These are phyloP conservation scores for Jackrogersella multiformis DNA, from an alignment of 495 filamentous ascomycete genomes.

Conservation along the genomic window DNA sequence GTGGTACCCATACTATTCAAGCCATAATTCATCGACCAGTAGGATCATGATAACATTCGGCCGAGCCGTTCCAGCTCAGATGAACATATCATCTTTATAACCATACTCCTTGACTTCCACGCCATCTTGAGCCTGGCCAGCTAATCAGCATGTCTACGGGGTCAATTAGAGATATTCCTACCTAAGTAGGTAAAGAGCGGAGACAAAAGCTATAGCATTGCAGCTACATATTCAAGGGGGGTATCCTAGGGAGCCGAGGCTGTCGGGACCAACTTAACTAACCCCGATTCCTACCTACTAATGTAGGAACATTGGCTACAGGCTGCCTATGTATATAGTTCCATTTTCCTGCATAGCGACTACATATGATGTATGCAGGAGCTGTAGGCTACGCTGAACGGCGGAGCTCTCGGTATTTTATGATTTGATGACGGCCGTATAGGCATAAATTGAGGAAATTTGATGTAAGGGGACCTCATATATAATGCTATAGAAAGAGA, in stretches of 20 bases:
- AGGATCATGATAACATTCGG: too few species aligned
- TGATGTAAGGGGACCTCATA: background rate
- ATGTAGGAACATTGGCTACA: background rate
- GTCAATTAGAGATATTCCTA: background rate
- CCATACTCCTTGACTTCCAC: too few species aligned
- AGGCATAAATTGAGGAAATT: background rate
- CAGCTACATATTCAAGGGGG: background rate
- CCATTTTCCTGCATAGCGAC: background rate
- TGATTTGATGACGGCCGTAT: background rate
- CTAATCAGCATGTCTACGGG: constrained; percentile 2
- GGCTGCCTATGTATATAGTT: background rate
- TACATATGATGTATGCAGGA: background rate
- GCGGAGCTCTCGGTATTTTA: background rate
- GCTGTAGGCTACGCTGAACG: background rate
- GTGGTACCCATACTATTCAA: background rate
- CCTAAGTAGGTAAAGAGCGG: constrained; percentile 20
- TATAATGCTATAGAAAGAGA: background rate
- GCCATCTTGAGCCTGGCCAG: background rate
- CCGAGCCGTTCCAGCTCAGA: too few species aligned
- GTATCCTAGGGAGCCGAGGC: background rate
- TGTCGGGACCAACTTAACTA: background rate
- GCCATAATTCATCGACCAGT: too few species aligned
- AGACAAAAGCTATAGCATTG: constrained; percentile 4
- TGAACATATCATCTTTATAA: too few species aligned
- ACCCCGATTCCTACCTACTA: too few species aligned